phyloP scores from a whole-genome alignment of 2,329 filamentous ascomycete genomes.

The Trichoderma sp. region DNA sequence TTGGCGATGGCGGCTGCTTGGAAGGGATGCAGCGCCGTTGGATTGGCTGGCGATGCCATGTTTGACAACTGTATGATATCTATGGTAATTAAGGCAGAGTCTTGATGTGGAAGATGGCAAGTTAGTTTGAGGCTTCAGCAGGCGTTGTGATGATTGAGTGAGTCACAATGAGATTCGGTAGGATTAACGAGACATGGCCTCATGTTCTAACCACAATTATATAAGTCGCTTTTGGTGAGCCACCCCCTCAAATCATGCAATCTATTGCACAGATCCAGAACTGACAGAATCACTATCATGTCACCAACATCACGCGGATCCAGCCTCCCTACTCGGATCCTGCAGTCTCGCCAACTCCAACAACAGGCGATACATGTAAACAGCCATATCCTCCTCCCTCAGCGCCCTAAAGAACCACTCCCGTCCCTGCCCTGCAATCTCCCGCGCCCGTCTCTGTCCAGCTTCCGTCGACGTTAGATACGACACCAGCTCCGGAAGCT shows the following conservation, averaged over 20 bases:
- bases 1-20: conserved; percentile 21
- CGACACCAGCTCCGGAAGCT: conserved; percentile 54
- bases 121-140: not conserved
- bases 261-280: not conserved
- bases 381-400: conserved; percentile 59
- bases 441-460: conserved; percentile 52
- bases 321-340: conserved; percentile 35
- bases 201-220: not conserved
- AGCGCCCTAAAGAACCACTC: conserved; percentile 59
- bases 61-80: not conserved
- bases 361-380: conserved; percentile 63
- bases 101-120: not conserved
- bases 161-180: conserved; percentile 12
- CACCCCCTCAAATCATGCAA: not conserved
- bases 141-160: not conserved
- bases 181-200: not conserved
- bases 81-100: not conserved
- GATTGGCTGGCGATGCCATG: not conserved
- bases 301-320: not conserved
- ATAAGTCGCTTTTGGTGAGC: not conserved
- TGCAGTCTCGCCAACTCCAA: conserved; percentile 56
- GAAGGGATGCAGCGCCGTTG: not conserved
- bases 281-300: not conserved
- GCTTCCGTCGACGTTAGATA: conserved; percentile 49
- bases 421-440: conserved; percentile 56